Evolutionary conservation across 2,329 filamentous ascomycete genomes (phyloP), one percentile per base, ranked within the genome.

Genomic region (Claviceps spartinae): DNA sequence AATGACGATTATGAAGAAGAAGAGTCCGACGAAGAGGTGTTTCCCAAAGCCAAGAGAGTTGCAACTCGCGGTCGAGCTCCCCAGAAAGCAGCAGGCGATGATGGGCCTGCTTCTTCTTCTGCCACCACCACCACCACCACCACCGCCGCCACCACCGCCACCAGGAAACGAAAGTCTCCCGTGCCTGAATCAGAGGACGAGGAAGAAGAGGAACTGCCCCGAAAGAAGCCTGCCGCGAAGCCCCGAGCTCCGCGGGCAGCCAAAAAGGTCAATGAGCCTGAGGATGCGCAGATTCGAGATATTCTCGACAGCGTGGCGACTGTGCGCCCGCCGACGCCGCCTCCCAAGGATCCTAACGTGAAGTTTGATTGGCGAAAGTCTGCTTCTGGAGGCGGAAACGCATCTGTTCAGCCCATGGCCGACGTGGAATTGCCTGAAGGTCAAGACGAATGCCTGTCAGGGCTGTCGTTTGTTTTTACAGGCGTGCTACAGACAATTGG

Each of bases 391-490:
- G 79, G 77, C 16, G 80, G 74, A 53, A 83, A 79, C 64, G 71
- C 80, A 16, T 78, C 80, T 2, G 68, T 63, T 11, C 79, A 81
- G 20, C 79, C 87, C 48, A 73, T 78, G 22, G 82, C 81, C 11
- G 71, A 76, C 9, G 80, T 74, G 34, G 88, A 95, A 16, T 71
- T 96, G 48, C 93, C 93, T 0, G 77, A 80, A 20, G 93, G 93
- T 7, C 82, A 83, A 50, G 87, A 93, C 11, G 94, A 96, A 60
- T 98, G 93, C 63, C 77, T 98, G 52, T 83, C 83, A 51, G 93
- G 94, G 0, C 74, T 97, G 52, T 86, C 82, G 0, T 98, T 98
- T 63, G 93, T 98, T 30, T 98, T 98, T 61, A 98, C 94, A 0
- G 93, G 93, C 24, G 76, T 96, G 24, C 73, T 97, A 41, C 79